Base-by-base conservation (phyloP, 768 basidiomycete genomes). In the Dictyophora rubrovolvata region DNA sequence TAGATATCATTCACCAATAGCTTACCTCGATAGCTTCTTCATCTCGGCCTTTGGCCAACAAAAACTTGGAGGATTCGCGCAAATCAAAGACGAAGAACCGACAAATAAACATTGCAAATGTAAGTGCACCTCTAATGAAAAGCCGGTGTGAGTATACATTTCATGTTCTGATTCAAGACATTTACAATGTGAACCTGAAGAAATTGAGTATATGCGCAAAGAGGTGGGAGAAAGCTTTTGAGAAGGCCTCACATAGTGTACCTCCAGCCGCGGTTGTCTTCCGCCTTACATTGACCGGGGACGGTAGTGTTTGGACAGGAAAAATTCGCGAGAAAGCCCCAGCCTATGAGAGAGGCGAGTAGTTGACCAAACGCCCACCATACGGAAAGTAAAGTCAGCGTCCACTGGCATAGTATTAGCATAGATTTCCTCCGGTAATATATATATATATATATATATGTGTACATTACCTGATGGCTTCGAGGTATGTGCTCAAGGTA, bases 61-160 rank as follows among this genome's bases (percentile, higher is more conserved):
- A 74, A 67, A 78, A 85, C 63, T 85, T 85, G 9, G 83, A 77
- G 0, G 80, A 80, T 64, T 84, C 84, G 64, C 81, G 77, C 55
- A 85, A 71, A 61, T 75, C 77, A 62, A 85, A 83, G 22, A 84
- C 69, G 56, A 80, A 67, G 69, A 77, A 82, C 28, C 83, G 81
- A 56, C 74, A 61, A 60, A 81, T 66, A 68, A 82, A 84, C 67
- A 81, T 74, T 49, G 79, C 8, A 34, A 83, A 69, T 0, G 81
- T 82, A 53, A 83, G 61, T 20, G 66, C 68, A 16, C 79, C 78
- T 28, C 78, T 79, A 61, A 50, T n/a, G 28, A 49, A 8, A 48
- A 20, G 48, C 14, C 48, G 55, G 4, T 28, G 28, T 28, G 28
- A 28, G 28, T 28, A 59, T 62, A 20, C 59, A 8, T 3, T 50